phyloP scores from a whole-genome alignment of 495 filamentous ascomycete species.

The Pyronema omphalodes region DNA sequence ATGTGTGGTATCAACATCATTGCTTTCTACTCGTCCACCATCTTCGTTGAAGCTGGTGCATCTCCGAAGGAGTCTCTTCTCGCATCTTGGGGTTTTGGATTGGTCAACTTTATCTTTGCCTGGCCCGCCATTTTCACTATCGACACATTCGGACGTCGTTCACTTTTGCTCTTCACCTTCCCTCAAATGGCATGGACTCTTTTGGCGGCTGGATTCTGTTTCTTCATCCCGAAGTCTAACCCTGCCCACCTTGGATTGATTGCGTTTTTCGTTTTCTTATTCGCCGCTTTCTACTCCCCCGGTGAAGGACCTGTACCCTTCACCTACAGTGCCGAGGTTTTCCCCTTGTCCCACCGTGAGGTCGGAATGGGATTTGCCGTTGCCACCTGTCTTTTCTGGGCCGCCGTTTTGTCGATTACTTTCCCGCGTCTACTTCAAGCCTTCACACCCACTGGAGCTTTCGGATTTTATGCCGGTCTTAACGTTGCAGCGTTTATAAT shows the following conservation, averaged over 20 bases:
- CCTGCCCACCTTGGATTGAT: constrained; percentile 42
- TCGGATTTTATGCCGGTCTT: constrained; percentile 47
- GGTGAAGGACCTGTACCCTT: constrained; percentile 75
- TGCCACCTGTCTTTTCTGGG: constrained; percentile 54
- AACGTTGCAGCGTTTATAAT: constrained; percentile 50
- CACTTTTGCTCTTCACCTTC: constrained; percentile 46
- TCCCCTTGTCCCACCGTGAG: constrained; percentile 54
- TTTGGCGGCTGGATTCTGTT: constrained; percentile 40
- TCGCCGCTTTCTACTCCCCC: constrained; percentile 53
- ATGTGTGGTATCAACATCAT: constrained; percentile 36
- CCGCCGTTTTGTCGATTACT: constrained; percentile 46
- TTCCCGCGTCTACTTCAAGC: constrained; percentile 39
- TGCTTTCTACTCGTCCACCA: constrained; percentile 60
- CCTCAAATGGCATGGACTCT: constrained; percentile 39
- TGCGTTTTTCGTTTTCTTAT: constrained; percentile 48
- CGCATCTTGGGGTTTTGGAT: constrained; percentile 53
- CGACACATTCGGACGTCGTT: constrained; percentile 44
- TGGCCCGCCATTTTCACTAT: constrained; percentile 51
- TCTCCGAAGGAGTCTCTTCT: constrained; percentile 40
- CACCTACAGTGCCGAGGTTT: constrained; percentile 63
- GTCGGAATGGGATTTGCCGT: constrained; percentile 52
- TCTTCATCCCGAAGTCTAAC: constrained; percentile 30
- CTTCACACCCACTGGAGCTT: constrained; percentile 42
- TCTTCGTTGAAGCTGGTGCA: constrained; percentile 49
- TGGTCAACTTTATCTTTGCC: constrained; percentile 47